Base-by-base conservation (phyloP, 2,329 filamentous ascomycete genomes). In the Stagonosporopsis vannaccii region DNA sequence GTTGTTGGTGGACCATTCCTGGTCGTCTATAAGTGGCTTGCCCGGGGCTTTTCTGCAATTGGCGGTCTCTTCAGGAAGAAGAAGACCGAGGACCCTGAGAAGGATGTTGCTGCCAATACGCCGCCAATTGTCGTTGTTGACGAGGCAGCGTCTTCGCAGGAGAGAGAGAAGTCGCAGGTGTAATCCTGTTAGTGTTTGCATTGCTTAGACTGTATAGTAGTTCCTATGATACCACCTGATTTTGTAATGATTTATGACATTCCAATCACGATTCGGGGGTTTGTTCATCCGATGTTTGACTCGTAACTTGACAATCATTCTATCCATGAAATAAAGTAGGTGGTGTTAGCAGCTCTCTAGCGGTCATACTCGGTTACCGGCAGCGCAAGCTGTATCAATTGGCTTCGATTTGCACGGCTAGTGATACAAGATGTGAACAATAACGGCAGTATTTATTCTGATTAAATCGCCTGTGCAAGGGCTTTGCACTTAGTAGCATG, bases 1-100 rank as follows among this genome's bases (percentile, higher is more conserved):
- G 51, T 71, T 3, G 58, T 61, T n/a, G 62, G 68, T 1, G 66
- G 42, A 43, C 70, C 70, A 1, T 57, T 69, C 9, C 58, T 72
- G 8, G 17, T 69, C 17, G 52, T 57, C 0, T 72, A 70, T 37
- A 57, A 58, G 8, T 62, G 51, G 60, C 55, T 54, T 22, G 54
- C 56, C 17, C 47, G 26, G 12, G 58, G 48, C 6, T 56, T 37
- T 20, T 46, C 56, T 12, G 64, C 61, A 30, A 17, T 66, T 6
- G 63, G 48, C 35, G 35, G 44, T 1, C 2, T 69, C n/a, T 66
- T 70, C 47, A 61, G 46, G 41, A 67, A 56, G 43, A 54, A 67
- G 19, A 56, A 56, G 47, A 26, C 42, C 3, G 17, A 47, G 30
- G 53, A 56, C 22, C 36, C 47, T 3, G 56, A 66, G 17, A 59